Evolutionary conservation across 805 yeast species (phyloP).

Genomic region (Kazachstania bromeliacearum): DNA sequence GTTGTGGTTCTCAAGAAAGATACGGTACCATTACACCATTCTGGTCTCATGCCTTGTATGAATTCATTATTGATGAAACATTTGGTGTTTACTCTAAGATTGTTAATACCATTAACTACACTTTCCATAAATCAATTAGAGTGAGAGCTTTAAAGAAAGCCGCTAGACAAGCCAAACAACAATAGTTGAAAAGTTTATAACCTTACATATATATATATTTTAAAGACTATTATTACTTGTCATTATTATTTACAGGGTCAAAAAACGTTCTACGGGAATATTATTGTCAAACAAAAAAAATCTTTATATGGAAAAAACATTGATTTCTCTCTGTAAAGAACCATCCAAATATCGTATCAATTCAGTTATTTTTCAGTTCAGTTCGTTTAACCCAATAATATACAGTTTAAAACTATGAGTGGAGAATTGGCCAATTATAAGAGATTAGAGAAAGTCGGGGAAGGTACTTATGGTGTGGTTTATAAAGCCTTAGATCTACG

Average conservation of each 20-base stretch:
- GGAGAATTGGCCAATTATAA: constrained; percentile 87
- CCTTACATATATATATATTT: too few relatives aligned
- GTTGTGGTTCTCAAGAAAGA: constrained; percentile 89
- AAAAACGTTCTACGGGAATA: too few relatives aligned
- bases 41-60: constrained; percentile 91
- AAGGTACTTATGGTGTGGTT: constrained; percentile 97
- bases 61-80: constrained; percentile 65
- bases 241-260: too few relatives aligned
- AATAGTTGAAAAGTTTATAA: constrained; percentile 9
- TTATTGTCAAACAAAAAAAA: too few relatives aligned
- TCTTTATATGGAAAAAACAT: too few relatives aligned
- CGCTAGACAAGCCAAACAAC: constrained; percentile 24
- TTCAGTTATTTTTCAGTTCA: too few relatives aligned
- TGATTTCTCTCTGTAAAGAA: too few relatives aligned
- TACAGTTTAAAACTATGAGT: too few relatives aligned
- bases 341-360: too few relatives aligned
- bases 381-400: too few relatives aligned
- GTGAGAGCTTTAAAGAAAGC: constrained; percentile 68
- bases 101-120: constrained; percentile 58
- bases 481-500: constrained; percentile 82
- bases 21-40: constrained; percentile 81
- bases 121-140: constrained; percentile 75
- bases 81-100: constrained; percentile 73
- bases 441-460: constrained; percentile 93
- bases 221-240: too few relatives aligned